Base-by-base conservation (phyloP, 305 asterid genomes). In the Galium porrigens region DNA sequence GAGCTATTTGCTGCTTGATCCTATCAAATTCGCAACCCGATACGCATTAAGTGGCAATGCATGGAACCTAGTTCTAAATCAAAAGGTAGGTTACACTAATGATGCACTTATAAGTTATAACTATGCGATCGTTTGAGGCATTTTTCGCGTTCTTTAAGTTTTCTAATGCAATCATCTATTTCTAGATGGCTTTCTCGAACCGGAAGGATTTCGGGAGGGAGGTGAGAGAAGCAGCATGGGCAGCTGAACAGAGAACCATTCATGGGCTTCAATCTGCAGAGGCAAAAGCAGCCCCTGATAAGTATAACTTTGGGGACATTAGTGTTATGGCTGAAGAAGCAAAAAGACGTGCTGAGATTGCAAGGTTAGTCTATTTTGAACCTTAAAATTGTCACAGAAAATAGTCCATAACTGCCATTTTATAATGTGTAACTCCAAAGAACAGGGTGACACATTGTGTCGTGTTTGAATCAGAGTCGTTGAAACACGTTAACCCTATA, bases 291-390 rank as follows among this genome's bases (percentile, higher is more conserved):
- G 66, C 71, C 14, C 15, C 59, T 8, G 86, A 81, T 57, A 76
- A 74, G 41, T 68, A 72, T 63, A 73, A 71, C 11, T 80, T 80
- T 37, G 73, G 77, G 59, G 87, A 83, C 52, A 74, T 83, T 17
- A 80, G 70, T 63, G 57, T 78, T 49, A 76, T 80, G 80, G 87
- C 87, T n/a, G 87, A 83, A 72, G 85, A 83, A 74, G 83, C 87
- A 63, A 83, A 70, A 74, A 57, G 82, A 22, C 82, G 87, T 1
- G 87, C 87, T 29, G 85, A 83, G 76, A 74, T 83, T 52, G 74
- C 87, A 59, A 80, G 87, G 87, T 82, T 51, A 61, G 69, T 67
- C 49, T 39, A 52, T 30, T 37, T 39, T 67, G 30, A 29, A 17
- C 68, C 32, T 61, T 14, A 48, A 54, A 9, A 54, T 25, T 10